Evolutionary conservation across 1,284 basidiomycete species (phyloP), one percentile per base, ranked within the genome.

Genomic region (Moesziomyces sp.): DNA sequence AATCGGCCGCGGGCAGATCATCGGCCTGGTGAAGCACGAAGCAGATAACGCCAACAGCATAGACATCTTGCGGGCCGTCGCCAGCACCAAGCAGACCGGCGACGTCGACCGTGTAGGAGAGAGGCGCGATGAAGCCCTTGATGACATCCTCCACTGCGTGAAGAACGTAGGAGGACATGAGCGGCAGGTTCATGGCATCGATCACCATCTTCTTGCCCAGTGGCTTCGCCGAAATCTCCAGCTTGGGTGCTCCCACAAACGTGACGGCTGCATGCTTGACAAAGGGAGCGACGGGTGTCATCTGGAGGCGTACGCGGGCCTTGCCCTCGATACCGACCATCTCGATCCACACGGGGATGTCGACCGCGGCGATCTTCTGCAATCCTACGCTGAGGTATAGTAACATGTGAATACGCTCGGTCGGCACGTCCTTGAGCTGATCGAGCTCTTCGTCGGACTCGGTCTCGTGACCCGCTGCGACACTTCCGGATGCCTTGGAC

Each of bases 151-250:
- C 71, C 19, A 82, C 68, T 2, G 74, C 74, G 46, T 71, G 64
- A 2, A 78, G 66, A 35, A 79, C 75, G 46, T 82, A 82, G 5
- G 62, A 58, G 2, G 77, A 75, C 63, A 82, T 76, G 54, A 82
- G 59, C 3, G 80, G 80, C 52, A 82, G 52, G 42, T 82, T 73
- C 80, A 82, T 82, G 30, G 77, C 80, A 46, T 82, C 79, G n/a
- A 82, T 72, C 40, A 82, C 63, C 79, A 81, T 82, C 48, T 76
- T 72, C 40, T 70, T 62, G 46, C 80, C 79, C 42, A 82, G 47
- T 3, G 80, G 80, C 61, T 77, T 77, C 35, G 80, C 80, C 16
- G 76, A 77, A 24, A 82, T 78, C 57, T 82, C 80, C 47, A 82
- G 65, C 49, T 68, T 70, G 24, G 80, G 80, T 14, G 69, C 54